phyloP scores from a whole-genome alignment of 1,284 basidiomycete genomes.

The Microstroma glucosiphilum region DNA sequence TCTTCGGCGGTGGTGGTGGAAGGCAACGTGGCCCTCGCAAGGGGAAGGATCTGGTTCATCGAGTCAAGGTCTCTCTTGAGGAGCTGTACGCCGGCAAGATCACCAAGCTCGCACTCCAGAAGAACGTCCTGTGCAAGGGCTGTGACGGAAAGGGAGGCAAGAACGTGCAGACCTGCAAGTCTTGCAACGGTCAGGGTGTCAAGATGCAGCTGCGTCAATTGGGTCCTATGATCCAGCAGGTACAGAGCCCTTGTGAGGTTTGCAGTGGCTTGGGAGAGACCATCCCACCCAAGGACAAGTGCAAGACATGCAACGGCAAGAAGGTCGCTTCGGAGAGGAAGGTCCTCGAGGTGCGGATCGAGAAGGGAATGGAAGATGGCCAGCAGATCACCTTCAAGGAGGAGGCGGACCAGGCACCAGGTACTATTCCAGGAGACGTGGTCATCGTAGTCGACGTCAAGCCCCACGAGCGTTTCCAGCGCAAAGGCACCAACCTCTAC shows the following conservation, averaged over 20 bases:
- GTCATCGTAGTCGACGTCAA: conserved; percentile 96
- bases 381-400: conserved; percentile 91
- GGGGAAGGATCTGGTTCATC: conserved; percentile 97
- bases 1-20: conserved; percentile 58
- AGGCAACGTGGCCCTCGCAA: conserved; percentile 75
- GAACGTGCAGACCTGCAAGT: conserved; percentile 73
- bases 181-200: conserved; percentile 85
- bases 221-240: conserved; percentile 99
- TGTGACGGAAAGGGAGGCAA: conserved; percentile 97
- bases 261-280: conserved; percentile 87
- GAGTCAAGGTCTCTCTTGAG: conserved; percentile 89
- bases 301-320: conserved; percentile 89
- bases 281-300: conserved; percentile 89
- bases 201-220: conserved; percentile 88
- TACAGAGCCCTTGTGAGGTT: conserved; percentile 89
- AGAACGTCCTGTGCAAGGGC: conserved; percentile 85
- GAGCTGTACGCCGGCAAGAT: conserved; percentile 98
- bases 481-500: conserved; percentile 86
- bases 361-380: conserved; percentile 98
- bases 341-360: conserved; percentile 96
- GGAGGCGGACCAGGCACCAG: conserved; percentile 93
- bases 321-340: conserved; percentile 93
- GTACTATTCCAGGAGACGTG: conserved; percentile 85
- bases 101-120: conserved; percentile 91
- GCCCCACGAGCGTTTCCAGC: conserved; percentile 81